Base-by-base conservation (phyloP, 306 rosid species). In the Ziziphus jujuba region DNA sequence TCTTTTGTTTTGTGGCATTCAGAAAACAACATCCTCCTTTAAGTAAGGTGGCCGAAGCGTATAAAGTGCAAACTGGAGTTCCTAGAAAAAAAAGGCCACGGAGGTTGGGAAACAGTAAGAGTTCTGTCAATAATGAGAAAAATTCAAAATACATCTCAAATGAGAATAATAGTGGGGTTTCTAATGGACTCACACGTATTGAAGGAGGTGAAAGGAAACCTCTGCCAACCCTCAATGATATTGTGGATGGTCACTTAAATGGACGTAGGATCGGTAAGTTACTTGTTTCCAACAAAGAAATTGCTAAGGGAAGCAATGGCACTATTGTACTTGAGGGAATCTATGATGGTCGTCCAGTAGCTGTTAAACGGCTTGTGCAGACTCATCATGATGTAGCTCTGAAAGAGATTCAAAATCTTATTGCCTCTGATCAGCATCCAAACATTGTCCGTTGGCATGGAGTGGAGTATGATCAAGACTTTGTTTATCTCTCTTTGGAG, bases 231-330 rank as follows among this genome's bases (percentile, higher is more conserved):
- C 56, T 60, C 47, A 19, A 65, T 23, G 63, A 62, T 35, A 31
- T 55, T 34, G 73, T 38, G 36, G 87, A 66, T 52, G 77, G 75
- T 68, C 62, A 70, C 63, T 13, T 33, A 51, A 75, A 72, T 71
- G 91, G 90, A 22, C 88, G 90, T 15, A 75, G 70, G 63, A 70
- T 89, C 56, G 90, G 96, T 56, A 89, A 85, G 55, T 59, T 86
- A 60, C 59, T 86, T 11, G 83, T 86, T 62, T 86, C 86, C 47
- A 84, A 75, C 61, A 72, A 64, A 40, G 90, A 86, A 80, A 89
- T 89, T 78, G 92, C 90, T 25, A 82, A 84, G 73, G 96, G 96
- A 70, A 89, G 96, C 76, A 89, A 89, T 58, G 92, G 90, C 9
- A 86, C 96, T 47, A 63, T 89, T 74, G 80, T 89, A 7, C 79